These are phyloP conservation scores for Cyclotella baltica DNA, from an alignment of 108 stramenopile genomes.

Conservation along the genomic window DNA sequence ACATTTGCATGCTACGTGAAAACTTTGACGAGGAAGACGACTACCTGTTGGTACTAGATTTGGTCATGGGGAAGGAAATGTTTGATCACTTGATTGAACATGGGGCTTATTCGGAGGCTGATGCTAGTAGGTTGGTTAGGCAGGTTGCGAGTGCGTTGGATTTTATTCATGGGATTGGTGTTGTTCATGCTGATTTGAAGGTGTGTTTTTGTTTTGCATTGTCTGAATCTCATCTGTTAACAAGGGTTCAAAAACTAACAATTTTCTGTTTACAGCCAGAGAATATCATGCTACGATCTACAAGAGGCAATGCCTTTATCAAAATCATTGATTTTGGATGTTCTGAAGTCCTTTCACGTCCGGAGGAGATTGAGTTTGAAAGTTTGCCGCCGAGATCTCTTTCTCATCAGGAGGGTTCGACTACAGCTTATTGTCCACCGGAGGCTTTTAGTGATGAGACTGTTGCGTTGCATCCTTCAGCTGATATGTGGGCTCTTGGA, in stretches of 20 bases:
- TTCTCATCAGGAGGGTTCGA: conserved; percentile 40
- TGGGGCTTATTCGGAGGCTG: conserved; percentile 87
- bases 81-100: conserved; percentile 88
- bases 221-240: too few species aligned
- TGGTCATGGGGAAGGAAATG: conserved; percentile 83
- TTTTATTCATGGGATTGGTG: conserved; percentile 83
- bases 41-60: conserved; percentile 81
- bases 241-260: too few species aligned
- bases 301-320: conserved; percentile 43
- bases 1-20: conserved; percentile 76
- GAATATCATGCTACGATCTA: conserved; percentile 57
- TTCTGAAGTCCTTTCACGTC: conserved; percentile 43
- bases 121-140: conserved; percentile 73
- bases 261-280: conserved; percentile 44
- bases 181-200: conserved; percentile 90
- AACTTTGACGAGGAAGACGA: conserved; percentile 75
- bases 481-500: conserved; percentile 66
- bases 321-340: conserved; percentile 66
- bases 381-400: conserved; percentile 34
- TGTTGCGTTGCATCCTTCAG: conserved; percentile 31
- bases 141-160: conserved; percentile 77
- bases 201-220: conserved; percentile 47
- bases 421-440: conserved; percentile 59
- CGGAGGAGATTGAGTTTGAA: conserved; percentile 20
- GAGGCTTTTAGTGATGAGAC: conserved; percentile 45